phyloP scores from a whole-genome alignment of 2,329 filamentous ascomycete genomes.

The Penicillium sp. region DNA sequence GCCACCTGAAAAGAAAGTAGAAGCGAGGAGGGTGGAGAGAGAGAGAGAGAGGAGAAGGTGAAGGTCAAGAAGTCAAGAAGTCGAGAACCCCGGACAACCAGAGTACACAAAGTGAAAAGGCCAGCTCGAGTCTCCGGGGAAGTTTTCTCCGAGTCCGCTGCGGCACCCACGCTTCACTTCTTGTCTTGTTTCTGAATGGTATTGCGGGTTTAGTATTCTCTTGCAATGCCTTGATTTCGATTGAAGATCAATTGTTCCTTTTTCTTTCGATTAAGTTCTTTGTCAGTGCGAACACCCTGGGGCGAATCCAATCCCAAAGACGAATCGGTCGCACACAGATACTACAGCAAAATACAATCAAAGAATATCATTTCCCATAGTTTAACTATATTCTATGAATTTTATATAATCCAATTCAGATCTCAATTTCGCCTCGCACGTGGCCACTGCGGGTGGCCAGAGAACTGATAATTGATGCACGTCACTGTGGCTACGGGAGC shows the following conservation, averaged over 20 bases:
- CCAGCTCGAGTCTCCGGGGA: conserved; percentile 29
- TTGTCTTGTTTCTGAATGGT: neutral
- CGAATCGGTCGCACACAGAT: no score
- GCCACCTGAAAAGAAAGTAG: conserved; percentile 16
- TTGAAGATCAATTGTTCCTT: no score
- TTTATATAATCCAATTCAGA: neutral
- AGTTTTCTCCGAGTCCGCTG: conserved; percentile 29
- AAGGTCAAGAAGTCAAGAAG: conserved; percentile 16
- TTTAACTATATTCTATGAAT: neutral
- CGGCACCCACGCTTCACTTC: neutral
- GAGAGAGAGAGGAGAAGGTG: conserved; percentile 26
- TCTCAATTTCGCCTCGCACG: neutral
- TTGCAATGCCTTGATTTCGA: neutral
- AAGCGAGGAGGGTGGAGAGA: conserved; percentile 11
- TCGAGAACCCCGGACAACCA: conserved; percentile 23
- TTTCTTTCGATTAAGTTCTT: no score
- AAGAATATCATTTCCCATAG: no score
- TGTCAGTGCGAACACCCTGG: no score
- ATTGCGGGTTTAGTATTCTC: no score
- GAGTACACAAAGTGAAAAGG: conserved; percentile 29
- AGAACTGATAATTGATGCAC: neutral
- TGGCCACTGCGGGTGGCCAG: conserved; percentile 5
- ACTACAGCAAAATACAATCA: no score
- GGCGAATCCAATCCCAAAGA: no score
- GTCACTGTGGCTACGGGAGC: conserved; percentile 5